Base-by-base conservation (phyloP, 1,284 basidiomycete genomes). In the Rhodotorula sp. region DNA sequence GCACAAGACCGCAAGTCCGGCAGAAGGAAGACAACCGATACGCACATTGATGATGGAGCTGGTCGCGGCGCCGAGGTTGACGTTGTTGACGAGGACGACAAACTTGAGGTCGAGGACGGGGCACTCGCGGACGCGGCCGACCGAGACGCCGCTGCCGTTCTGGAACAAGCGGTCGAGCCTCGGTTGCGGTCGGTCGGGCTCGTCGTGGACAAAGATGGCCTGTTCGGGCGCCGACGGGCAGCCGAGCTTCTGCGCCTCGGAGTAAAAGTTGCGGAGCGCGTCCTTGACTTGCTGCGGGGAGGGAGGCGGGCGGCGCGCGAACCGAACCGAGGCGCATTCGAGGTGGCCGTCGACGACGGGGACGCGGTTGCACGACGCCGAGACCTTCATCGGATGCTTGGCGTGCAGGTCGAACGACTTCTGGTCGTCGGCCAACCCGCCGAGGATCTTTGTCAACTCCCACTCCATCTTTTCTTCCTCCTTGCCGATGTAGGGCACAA, bases 381-480 rank as follows among this genome's bases (percentile, higher is more conserved):
- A 93, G 49, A 99, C 88, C 66, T 88, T 89, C 54, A 98, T 84
- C 0, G 93, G 92, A 67, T 88, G 85, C n/a, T 80, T 78, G 2
- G 87, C 83, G 83, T 95, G 93, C 86, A 92, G 89, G 81, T 97
- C 93, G 81, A 97, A 97, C 26, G 85, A 79, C 70, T 85, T 86
- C 8, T 82, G 74, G 64, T 84, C 84, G 31, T 85, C 82, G 3
- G 83, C 79, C 69, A 97, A 78, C 2, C 89, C 91, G 48, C 97
- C 97, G 38, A 99, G 88, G 79, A 99, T 99, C 84, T 99, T 99
- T 79, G 90, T 86, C 21, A 92, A 90, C 83, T 99, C 95, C 94
- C 93, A 97, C 81, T 99, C 95, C 75, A 99, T 95, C 83, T 99
- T 99, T 78, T 87, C 86, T 81, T 99, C 95, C 73, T 83, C 83